These are phyloP conservation scores for Wickerhamiella siamensis DNA, from an alignment of 805 yeast species.

Conservation along the genomic window DNA sequence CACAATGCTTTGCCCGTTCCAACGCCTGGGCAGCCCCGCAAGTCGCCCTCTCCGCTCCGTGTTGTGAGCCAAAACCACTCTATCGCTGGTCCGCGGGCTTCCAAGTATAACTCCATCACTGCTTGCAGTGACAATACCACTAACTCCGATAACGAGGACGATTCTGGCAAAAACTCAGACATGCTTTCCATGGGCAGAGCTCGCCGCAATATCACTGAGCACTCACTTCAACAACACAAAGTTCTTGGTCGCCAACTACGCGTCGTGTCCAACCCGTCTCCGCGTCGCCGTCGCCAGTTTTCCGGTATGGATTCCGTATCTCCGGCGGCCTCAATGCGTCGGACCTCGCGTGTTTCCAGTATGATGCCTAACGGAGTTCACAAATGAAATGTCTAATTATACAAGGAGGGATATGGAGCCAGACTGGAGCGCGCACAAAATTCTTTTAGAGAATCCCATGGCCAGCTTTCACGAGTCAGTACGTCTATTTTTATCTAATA, in stretches of 20 bases:
- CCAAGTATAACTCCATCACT: conserved; percentile 8
- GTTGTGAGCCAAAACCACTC: conserved; percentile 6
- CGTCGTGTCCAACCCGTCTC: conserved; percentile 23
- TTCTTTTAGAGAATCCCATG: no score
- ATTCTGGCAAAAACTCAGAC: conserved; percentile 14
- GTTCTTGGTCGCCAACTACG: conserved; percentile 21
- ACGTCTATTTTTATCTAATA: no score
- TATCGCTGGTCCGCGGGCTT: conserved; percentile 5
- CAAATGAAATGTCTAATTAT: not conserved
- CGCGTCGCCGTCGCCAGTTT: conserved; percentile 16
- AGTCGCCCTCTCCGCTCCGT: conserved; percentile 23
- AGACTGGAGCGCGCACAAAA: no score
- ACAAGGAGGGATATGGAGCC: not conserved
- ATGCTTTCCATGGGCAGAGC: conserved; percentile 6
- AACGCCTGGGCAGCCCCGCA: conserved; percentile 96
- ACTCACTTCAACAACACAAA: conserved; percentile 15
- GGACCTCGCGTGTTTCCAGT: conserved; percentile 11
- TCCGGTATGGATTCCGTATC: conserved; percentile 16
- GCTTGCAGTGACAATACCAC: conserved; percentile 15
- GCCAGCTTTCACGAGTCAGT: no score
- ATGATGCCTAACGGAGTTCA: conserved; percentile 2
- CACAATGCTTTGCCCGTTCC: conserved; percentile 76
- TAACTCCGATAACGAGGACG: conserved; percentile 34
- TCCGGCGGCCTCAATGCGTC: conserved; percentile 10
- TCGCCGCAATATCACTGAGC: conserved; percentile 17